phyloP scores from a whole-genome alignment of 2,329 filamentous ascomycete species.

The Pyricularia pennisetigena region DNA sequence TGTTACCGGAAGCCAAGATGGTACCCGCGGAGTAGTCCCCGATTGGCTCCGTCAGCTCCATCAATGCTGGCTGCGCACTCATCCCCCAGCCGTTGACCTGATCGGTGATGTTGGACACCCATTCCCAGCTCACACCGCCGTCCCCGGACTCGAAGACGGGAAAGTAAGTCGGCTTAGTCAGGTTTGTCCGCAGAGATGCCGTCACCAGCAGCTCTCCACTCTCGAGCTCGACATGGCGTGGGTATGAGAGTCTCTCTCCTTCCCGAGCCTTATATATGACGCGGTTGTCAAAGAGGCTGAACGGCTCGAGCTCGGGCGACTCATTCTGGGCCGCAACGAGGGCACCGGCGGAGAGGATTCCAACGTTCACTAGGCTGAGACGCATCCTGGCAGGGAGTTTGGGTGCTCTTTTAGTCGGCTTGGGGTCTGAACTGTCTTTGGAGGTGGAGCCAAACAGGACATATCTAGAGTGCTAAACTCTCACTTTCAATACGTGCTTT shows the following conservation, averaged over 20 bases:
- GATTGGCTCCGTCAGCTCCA: slow-evolving; percentile 47
- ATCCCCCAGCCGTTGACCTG: slow-evolving; percentile 54
- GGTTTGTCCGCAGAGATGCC: slow-evolving; percentile 35
- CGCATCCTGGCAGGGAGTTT: not conserved
- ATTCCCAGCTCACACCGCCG: slow-evolving; percentile 48
- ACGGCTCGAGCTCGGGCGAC: not conserved
- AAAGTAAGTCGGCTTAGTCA: slow-evolving; percentile 38
- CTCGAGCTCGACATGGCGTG: slow-evolving; percentile 23
- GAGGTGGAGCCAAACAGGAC: not conserved
- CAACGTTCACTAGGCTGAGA: not conserved
- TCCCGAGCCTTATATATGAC: slow-evolving; percentile 31
- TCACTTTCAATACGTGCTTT: not conserved
- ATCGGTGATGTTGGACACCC: slow-evolving; percentile 54
- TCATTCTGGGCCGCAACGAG: not conserved
- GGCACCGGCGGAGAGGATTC: not conserved
- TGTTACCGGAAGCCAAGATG: slow-evolving; percentile 50
- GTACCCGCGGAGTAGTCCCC: slow-evolving; percentile 52
- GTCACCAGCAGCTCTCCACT: slow-evolving; percentile 40
- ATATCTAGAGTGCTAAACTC: not conserved
- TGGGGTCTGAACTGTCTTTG: not conserved
- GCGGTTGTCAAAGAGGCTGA: slow-evolving; percentile 10
- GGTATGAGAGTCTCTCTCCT: not conserved
- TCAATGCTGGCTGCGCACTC: slow-evolving; percentile 61
- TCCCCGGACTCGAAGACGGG: slow-evolving; percentile 45
- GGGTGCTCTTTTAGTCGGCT: not conserved